phyloP scores from a whole-genome alignment of 2,329 filamentous ascomycete genomes.

The Dothideomycetes sp. region DNA sequence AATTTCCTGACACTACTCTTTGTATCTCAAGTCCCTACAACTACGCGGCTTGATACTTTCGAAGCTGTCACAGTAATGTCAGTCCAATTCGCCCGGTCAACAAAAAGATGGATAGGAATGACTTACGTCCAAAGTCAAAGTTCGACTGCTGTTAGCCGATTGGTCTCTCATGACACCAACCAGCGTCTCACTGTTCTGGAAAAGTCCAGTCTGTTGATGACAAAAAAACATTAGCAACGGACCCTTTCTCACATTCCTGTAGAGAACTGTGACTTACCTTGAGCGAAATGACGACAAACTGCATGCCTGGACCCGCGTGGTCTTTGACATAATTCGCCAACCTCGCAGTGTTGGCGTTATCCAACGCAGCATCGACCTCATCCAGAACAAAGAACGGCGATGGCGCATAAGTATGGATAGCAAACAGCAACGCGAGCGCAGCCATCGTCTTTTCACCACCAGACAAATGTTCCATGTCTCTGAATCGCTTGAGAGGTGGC shows the following conservation, averaged over 20 bases:
- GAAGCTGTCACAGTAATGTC: conserved; percentile 19
- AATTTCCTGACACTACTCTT: no score
- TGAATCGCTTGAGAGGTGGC: conserved; percentile 95
- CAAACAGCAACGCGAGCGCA: conserved; percentile 88
- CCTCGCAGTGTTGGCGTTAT: conserved; percentile 92
- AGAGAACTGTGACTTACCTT: conserved; percentile 39
- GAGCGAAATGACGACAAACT: conserved; percentile 95
- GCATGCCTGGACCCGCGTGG: conserved; percentile 92
- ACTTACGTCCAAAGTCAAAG: conserved; percentile 91
- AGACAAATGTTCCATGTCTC: conserved; percentile 97
- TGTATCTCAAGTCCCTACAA: no score
- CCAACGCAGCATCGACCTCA: conserved; percentile 95
- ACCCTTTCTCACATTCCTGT: no score
- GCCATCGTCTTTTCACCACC: conserved; percentile 99
- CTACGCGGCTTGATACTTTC: conserved; percentile 26
- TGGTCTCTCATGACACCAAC: conserved; percentile 96
- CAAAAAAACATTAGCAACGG: conserved; percentile 2
- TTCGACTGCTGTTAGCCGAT: conserved; percentile 81
- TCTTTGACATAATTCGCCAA: conserved; percentile 94
- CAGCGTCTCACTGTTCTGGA: conserved; percentile 91
- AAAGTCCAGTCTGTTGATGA: conserved; percentile 58
- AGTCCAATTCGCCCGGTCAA: not conserved
- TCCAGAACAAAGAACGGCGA: conserved; percentile 96
- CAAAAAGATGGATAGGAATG: conserved; percentile 7
- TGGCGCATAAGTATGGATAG: conserved; percentile 92